Percentiles rank a stretch among this genome's conserved stretches.
phyloP scores from a whole-genome alignment of 2,329 filamentous ascomycete species.

The Fusarium multiceps region DNA sequence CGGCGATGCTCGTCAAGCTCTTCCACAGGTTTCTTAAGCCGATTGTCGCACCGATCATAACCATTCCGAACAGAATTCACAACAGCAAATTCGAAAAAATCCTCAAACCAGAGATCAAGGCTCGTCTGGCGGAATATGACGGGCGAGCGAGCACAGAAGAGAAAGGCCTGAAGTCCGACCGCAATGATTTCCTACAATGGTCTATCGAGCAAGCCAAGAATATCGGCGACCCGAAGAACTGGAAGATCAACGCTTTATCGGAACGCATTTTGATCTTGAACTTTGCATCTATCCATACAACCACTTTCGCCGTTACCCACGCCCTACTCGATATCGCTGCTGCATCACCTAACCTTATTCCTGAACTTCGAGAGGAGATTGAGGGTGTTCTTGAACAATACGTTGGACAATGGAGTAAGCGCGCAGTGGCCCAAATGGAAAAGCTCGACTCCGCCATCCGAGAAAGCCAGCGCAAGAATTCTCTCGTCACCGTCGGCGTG shows the following conservation, averaged over 20 bases:
- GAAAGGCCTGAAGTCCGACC: background rate
- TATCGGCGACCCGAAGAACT: conserved; percentile 10
- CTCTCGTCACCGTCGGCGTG: background rate
- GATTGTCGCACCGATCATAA: background rate
- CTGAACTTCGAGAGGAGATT: background rate
- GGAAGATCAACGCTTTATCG: background rate
- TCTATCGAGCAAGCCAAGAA: conserved; percentile 7
- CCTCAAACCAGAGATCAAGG: conserved; percentile 1
- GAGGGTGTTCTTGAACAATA: background rate
- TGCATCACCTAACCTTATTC: background rate
- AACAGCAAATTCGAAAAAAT: conserved; percentile 7
- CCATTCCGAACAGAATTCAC: conserved; percentile 5
- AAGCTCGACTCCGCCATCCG: conserved; percentile 19
- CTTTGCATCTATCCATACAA: conserved; percentile 15
- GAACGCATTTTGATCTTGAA: conserved; percentile 9
- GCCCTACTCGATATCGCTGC: conserved; percentile 9
- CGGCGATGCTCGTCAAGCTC: background rate
- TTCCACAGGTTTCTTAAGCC: background rate
- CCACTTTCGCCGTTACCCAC: conserved; percentile 9
- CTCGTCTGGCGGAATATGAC: conserved; percentile 2
- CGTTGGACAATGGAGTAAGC: background rate
- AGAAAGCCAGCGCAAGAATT: conserved; percentile 20
- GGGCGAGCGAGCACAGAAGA: rapidly evolving
- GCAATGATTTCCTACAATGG: conserved; percentile 8
- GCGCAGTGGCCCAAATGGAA: background rate